Percentiles rank a stretch among this genome's conserved stretches.
phyloP scores from a whole-genome alignment of 495 filamentous ascomycete species.

The Lasiosphaeria ovina region DNA sequence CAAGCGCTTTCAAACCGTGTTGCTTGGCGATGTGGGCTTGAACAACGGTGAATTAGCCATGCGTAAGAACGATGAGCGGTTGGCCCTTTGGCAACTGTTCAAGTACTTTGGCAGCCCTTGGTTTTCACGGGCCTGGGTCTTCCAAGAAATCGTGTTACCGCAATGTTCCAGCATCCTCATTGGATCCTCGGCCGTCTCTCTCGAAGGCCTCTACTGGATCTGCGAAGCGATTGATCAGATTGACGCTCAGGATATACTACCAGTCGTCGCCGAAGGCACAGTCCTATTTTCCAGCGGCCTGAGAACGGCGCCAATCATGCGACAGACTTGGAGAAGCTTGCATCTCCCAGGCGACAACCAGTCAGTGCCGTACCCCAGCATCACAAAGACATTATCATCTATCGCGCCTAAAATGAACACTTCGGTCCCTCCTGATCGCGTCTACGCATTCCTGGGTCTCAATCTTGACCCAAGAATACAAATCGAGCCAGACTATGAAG shows the following conservation, averaged over 20 bases:
- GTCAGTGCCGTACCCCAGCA: background rate
- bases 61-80: background rate
- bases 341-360: background rate
- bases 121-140: background rate
- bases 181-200: conserved; percentile 1
- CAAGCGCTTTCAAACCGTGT: background rate
- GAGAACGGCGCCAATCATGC: background rate
- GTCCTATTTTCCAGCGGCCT: background rate
- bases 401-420: background rate
- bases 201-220: background rate
- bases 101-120: background rate
- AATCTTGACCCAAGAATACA: background rate
- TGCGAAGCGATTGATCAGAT: background rate
- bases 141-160: background rate
- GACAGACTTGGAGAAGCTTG: background rate
- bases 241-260: background rate
- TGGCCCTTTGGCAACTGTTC: background rate
- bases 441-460: background rate
- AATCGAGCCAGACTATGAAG: background rate
- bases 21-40: background rate
- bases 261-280: background rate
- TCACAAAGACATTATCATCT: background rate
- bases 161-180: background rate
- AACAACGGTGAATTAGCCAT: background rate
- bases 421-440: background rate